A percentile compares a stretch with the other conserved stretches of the same genome.
Evolutionary conservation across 176 grass and related monocot genomes (phyloP).

Genomic region (Poa pratensis): DNA sequence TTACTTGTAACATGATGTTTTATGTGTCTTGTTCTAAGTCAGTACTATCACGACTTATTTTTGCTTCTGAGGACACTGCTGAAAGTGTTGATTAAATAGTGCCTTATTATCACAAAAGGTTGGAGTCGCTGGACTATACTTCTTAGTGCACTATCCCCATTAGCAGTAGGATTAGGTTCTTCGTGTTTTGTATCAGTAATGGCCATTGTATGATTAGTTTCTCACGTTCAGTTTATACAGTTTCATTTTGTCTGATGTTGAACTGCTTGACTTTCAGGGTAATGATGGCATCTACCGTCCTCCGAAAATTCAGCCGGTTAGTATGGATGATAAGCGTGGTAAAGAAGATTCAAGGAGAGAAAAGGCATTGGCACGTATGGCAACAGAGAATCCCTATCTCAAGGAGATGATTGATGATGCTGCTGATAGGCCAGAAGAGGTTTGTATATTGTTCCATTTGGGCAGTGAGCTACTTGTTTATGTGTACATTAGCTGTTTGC

Average conservation of each 20-base stretch:
- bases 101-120: neutral
- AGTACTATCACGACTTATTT: neutral
- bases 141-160: neutral
- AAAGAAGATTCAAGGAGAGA: conserved; percentile 81
- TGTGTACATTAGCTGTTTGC: conserved; percentile 24
- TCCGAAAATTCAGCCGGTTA: conserved; percentile 72
- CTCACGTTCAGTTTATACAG: conserved; percentile 7
- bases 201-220: neutral
- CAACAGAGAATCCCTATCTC: conserved; percentile 69
- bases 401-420: conserved; percentile 68
- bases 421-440: conserved; percentile 89
- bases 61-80: neutral
- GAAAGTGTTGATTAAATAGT: neutral
- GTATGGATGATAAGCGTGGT: conserved; percentile 60
- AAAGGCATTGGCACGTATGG: conserved; percentile 59
- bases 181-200: neutral
- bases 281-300: conserved; percentile 77
- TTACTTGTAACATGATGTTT: neutral
- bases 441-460: conserved; percentile 41
- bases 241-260: conserved; percentile 29
- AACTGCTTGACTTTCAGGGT: conserved; percentile 47
- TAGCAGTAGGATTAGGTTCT: neutral
- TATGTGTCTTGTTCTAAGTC: conserved; percentile 23
- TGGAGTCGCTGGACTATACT: neutral
- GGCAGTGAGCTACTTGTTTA: conserved; percentile 2